phyloP scores from a whole-genome alignment of 1,284 basidiomycete genomes.

The Malassezia slooffiae region DNA sequence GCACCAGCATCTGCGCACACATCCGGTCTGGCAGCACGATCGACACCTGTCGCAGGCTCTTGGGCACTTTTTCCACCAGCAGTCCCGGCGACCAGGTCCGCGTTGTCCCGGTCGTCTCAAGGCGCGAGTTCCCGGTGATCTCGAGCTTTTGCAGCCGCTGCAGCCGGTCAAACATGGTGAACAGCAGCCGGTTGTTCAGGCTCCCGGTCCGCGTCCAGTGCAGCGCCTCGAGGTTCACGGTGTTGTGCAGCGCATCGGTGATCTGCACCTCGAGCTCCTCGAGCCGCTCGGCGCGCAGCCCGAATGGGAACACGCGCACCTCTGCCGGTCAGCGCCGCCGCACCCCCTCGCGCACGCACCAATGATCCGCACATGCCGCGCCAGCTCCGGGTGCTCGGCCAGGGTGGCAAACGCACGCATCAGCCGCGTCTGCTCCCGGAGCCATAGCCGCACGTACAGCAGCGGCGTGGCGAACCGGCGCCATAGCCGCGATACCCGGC shows the following conservation, averaged over 20 bases:
- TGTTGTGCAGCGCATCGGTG: slow-evolving; percentile 17
- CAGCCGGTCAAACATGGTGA: slow-evolving; percentile 15
- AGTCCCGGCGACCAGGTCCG: slow-evolving; percentile 25
- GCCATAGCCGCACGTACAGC: slow-evolving; percentile 36
- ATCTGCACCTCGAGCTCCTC: slow-evolving; percentile 33
- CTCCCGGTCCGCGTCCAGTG: slow-evolving; percentile 42
- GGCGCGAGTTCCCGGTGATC: slow-evolving; percentile 29
- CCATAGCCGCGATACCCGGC: slow-evolving; percentile 21
- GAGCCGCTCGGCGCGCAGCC: slow-evolving; percentile 31
- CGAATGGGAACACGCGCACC: slow-evolving; percentile 39
- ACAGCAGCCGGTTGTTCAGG: slow-evolving; percentile 31
- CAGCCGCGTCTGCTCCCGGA: slow-evolving; percentile 36
- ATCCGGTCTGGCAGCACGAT: slow-evolving; percentile 16
- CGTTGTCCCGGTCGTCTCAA: slow-evolving; percentile 35
- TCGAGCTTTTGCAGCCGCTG: slow-evolving; percentile 22
- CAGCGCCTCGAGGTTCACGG: slow-evolving; percentile 23
- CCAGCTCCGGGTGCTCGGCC: slow-evolving; percentile 17
- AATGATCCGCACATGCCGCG: slow-evolving; percentile 24
- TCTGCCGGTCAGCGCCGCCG: slow-evolving; percentile 8
- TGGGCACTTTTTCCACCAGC: slow-evolving; percentile 19
- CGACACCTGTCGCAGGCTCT: slow-evolving; percentile 10
- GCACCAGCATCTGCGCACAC: slow-evolving; percentile 1
- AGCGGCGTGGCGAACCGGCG: slow-evolving; percentile 20
- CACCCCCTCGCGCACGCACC: slow-evolving; percentile 4
- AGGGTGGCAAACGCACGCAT: slow-evolving; percentile 30